Evolutionary conservation across 1,284 basidiomycete species (phyloP), one percentile per base, ranked within the genome.

Genomic region (Naganishia sp.): DNA sequence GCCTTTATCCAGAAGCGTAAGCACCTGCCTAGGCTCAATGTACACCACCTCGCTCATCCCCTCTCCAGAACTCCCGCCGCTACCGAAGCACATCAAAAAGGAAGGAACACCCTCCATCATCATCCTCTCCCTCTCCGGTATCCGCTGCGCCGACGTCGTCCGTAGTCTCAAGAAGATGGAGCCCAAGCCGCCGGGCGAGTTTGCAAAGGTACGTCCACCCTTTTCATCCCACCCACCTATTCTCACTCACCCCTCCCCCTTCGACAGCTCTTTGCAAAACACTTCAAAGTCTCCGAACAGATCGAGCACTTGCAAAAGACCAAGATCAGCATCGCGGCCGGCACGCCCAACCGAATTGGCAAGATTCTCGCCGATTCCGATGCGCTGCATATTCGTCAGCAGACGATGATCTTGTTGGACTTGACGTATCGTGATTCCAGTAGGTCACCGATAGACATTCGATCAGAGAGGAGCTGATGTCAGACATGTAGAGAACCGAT

Each of bases 211-310:
- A 46, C 67, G 76, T 69, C n/a, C 23, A 18, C 56, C 6, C n/a
- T 10, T 25, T 10, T 5, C 41, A 43, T 28, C 45, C 57, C 17
- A 9, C 5, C 5, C 23, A 21, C 25, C 39, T 5, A 49, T n/a
- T 25, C 4, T 9, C 43, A 18, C n/a, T 43, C 21, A 10, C 35
- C n/a, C 32, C 23, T 28, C 39, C 15, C 7, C 31, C 31, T 31
- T 11, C 28, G n/a, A 25, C 49, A 78, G 79, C 74, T 81, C 21
- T 81, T 81, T 56, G 80, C 80, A 2, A 81, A 81, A 57, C 80
- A 81, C 67, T 78, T 81, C 71, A 81, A 81, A 60, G 61, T 77
- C 31, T 72, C 74, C 6, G 80, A 80, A 35, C 80, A 81, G 69
- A 72, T 77, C 56, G 77, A 78, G 57, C 78, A 79, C 67, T 74